Conservation (phyloP, 208 protist genomes). For the Crithidia expoeki region DNA sequence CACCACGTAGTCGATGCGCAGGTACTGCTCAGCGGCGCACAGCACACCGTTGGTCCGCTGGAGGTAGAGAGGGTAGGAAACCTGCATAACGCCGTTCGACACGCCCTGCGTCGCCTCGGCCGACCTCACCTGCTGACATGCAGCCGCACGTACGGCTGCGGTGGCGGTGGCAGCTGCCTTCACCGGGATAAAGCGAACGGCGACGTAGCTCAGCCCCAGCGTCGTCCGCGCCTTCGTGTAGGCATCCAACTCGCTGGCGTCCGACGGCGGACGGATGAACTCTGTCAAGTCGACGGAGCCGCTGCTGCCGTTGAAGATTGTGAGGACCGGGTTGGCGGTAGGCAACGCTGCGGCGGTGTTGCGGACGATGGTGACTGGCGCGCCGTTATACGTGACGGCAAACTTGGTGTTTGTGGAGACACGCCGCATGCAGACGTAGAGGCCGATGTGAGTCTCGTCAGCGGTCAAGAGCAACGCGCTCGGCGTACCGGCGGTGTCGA, state of each 20-base stretch:
- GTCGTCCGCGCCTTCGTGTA: constrained; percentile 22
- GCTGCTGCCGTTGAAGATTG: constrained; percentile 60
- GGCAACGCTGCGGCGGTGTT: background rate
- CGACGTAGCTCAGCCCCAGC: constrained; percentile 28
- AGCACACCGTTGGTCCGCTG: constrained; percentile 48
- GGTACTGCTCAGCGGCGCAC: constrained; percentile 49
- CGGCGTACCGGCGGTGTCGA: constrained; percentile 10
- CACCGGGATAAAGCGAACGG: constrained; percentile 32
- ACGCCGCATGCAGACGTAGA: constrained; percentile 40
- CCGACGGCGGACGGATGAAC: constrained; percentile 28
- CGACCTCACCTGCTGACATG: constrained; percentile 13
- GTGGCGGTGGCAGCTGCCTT: constrained; percentile 32
- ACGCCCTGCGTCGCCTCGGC: constrained; percentile 34
- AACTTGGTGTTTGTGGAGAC: constrained; percentile 30
- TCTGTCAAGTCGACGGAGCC: constrained; percentile 36
- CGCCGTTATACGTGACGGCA: constrained; percentile 15
- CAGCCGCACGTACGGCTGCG: constrained; percentile 25
- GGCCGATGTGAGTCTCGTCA: background rate
- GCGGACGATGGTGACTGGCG: constrained; percentile 17
- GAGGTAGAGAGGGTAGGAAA: constrained; percentile 43
- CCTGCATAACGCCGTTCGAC: constrained; percentile 33
- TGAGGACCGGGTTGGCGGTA: constrained; percentile 17
- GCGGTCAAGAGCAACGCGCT: constrained; percentile 22
- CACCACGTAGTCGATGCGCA: constrained; percentile 66
- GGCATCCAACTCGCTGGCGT: constrained; percentile 20